A percentile compares a stretch with the other conserved stretches of the same genome.
Evolutionary conservation across 176 grass and related monocot genomes (phyloP).

Genomic region (Ampelocalamus luodianensis): DNA sequence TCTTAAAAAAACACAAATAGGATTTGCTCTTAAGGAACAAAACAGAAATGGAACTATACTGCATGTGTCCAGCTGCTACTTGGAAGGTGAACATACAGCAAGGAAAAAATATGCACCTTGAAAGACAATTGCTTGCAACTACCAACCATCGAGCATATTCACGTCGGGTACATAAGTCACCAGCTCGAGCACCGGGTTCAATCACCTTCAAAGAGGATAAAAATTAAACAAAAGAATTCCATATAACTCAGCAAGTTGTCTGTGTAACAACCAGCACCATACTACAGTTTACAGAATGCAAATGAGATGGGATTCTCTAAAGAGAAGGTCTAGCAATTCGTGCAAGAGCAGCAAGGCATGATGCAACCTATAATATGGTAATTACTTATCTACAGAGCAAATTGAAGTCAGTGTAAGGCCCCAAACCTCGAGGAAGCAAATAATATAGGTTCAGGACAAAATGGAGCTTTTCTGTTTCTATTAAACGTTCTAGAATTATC

Average conservation of each 20-base stretch:
- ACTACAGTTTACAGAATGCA: constrained; percentile 12
- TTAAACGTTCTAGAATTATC: constrained; percentile 2
- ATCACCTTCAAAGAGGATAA: constrained; percentile 73
- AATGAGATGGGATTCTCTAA: constrained; percentile 11
- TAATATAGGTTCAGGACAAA: constrained; percentile 18
- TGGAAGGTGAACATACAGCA: constrained; percentile 28
- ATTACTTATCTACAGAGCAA: constrained; percentile 27
- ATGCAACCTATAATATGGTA: not conserved
- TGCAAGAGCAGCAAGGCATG: not conserved
- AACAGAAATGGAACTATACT: constrained; percentile 20
- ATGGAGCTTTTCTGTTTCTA: not conserved
- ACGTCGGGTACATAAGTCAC: constrained; percentile 88
- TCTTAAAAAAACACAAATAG: not conserved
- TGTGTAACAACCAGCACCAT: not conserved
- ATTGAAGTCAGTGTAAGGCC: not conserved
- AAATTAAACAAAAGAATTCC: constrained; percentile 29
- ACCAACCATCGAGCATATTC: constrained; percentile 98
- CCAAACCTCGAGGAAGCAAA: constrained; percentile 14
- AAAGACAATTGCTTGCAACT: constrained; percentile 78
- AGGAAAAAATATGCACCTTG: constrained; percentile 66
- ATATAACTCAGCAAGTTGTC: constrained; percentile 4
- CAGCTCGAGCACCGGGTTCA: constrained; percentile 71
- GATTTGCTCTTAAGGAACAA: constrained; percentile 19
- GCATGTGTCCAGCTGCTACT: constrained; percentile 11
- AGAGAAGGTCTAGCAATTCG: not conserved